Evolutionary conservation across 2,329 filamentous ascomycete genomes (phyloP).

Genomic region (Sporothrix inflata): DNA sequence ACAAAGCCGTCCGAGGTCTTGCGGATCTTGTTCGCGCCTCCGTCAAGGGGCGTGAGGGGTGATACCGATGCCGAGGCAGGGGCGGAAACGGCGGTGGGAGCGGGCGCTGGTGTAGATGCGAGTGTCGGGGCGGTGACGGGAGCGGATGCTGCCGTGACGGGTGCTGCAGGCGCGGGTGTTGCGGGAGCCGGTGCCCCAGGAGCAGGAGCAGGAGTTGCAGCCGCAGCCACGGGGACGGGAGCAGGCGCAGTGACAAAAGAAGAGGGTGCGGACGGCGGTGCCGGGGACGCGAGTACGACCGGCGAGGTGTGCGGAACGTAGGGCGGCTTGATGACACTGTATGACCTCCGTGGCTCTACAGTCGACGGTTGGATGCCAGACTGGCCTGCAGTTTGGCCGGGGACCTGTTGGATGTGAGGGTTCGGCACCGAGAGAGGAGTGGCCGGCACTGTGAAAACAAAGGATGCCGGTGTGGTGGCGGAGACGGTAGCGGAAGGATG

Average conservation of each 20-base stretch:
- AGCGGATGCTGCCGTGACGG: neutral
- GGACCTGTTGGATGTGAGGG: neutral
- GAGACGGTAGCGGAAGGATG: constrained; percentile 25
- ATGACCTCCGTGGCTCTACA: constrained; percentile 34
- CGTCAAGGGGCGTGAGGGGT: constrained; percentile 8
- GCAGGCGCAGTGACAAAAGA: neutral
- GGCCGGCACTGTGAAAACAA: constrained; percentile 31
- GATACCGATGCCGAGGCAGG: constrained; percentile 31
- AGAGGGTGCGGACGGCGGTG: constrained; percentile 20
- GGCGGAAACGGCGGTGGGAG: neutral
- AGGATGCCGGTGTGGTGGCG: constrained; percentile 20
- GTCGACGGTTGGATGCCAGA: constrained; percentile 14
- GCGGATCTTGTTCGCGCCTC: constrained; percentile 53
- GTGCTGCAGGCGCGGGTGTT: neutral
- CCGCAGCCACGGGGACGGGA: neutral
- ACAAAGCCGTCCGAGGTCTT: constrained; percentile 40
- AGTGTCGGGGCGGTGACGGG: neutral
- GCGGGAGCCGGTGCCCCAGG: neutral
- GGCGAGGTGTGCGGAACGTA: constrained; percentile 36
- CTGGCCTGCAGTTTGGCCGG: constrained; percentile 24
- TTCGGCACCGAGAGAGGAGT: constrained; percentile 29
- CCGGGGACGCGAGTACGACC: neutral
- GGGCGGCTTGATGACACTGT: constrained; percentile 37
- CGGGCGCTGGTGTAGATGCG: neutral
- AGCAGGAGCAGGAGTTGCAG: neutral